phyloP scores from a whole-genome alignment of 2,329 filamentous ascomycete genomes.

The Coleophoma cylindrospora region DNA sequence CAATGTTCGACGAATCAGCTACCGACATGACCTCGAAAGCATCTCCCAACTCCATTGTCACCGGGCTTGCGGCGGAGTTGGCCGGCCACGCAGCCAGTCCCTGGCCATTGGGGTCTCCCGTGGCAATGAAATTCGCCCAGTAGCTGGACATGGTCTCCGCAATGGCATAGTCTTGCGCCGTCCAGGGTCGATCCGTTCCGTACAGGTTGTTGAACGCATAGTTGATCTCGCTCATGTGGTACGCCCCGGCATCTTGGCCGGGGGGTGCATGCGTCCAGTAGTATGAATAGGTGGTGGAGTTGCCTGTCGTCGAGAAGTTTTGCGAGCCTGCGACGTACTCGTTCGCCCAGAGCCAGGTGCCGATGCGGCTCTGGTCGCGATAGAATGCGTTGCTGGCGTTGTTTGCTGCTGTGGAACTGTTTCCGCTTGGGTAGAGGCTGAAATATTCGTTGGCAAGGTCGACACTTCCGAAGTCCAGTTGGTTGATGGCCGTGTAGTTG shows the following conservation, averaged over 20 bases:
- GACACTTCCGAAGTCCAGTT: neutral
- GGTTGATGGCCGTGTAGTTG: neutral
- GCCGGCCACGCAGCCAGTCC: conserved; percentile 6
- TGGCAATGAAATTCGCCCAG: conserved; percentile 66
- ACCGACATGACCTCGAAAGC: neutral
- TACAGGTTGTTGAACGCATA: conserved; percentile 25
- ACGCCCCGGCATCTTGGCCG: conserved; percentile 16
- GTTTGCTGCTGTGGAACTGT: conserved; percentile 8
- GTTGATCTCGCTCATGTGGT: conserved; percentile 24
- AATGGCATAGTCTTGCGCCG: conserved; percentile 17
- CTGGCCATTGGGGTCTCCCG: conserved; percentile 54
- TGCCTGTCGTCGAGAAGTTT: conserved; percentile 10
- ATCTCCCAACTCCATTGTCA: neutral
- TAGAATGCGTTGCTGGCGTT: conserved; percentile 19
- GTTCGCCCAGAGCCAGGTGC: conserved; percentile 22
- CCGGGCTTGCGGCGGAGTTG: neutral
- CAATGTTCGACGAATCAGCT: neutral
- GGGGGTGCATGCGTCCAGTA: conserved; percentile 25
- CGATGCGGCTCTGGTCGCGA: conserved; percentile 19
- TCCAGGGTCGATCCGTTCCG: conserved; percentile 12
- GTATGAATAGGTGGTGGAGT: conserved; percentile 23
- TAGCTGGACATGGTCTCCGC: conserved; percentile 49
- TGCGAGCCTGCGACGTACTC: conserved; percentile 13
- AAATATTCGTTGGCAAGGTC: conserved; percentile 4
- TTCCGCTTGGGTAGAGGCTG: conserved; percentile 5